Conservation (phyloP, 805 yeast genomes). For the Tetrapisispora fleetii region DNA sequence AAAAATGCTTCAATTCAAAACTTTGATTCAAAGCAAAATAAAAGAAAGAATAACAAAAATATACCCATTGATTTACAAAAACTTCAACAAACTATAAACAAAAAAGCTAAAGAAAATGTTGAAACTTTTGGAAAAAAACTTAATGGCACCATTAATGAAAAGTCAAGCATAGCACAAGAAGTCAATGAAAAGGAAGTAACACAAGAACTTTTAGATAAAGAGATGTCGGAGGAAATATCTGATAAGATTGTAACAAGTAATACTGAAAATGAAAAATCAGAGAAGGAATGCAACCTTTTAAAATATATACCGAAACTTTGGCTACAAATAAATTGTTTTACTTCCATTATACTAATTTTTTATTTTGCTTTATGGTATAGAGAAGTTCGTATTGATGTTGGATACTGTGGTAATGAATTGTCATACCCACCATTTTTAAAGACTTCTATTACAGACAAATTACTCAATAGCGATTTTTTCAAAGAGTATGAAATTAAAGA, state of each 20-base stretch:
- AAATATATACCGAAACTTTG: background rate
- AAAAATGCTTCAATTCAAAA: background rate
- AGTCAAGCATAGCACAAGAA: background rate
- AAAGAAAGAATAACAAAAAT: background rate
- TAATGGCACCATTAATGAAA: background rate
- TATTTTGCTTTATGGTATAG: conserved; percentile 45
- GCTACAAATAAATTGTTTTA: background rate
- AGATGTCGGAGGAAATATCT: background rate
- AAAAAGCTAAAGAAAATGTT: background rate
- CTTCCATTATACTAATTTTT: background rate
- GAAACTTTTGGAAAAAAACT: background rate
- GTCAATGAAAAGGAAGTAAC: background rate
- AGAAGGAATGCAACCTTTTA: background rate
- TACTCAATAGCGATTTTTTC: background rate
- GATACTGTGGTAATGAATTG: conserved; percentile 63
- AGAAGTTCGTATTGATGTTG: conserved; percentile 50
- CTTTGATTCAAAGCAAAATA: too few species aligned
- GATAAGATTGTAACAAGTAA: background rate
- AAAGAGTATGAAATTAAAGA: background rate
- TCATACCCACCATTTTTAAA: background rate
- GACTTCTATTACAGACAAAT: background rate
- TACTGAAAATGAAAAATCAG: background rate
- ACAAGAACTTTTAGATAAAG: background rate
- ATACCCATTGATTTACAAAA: conserved; percentile 2
- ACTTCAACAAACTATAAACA: background rate